Base-by-base conservation (phyloP, 2,329 filamentous ascomycete genomes). In the Metarhizium album region DNA sequence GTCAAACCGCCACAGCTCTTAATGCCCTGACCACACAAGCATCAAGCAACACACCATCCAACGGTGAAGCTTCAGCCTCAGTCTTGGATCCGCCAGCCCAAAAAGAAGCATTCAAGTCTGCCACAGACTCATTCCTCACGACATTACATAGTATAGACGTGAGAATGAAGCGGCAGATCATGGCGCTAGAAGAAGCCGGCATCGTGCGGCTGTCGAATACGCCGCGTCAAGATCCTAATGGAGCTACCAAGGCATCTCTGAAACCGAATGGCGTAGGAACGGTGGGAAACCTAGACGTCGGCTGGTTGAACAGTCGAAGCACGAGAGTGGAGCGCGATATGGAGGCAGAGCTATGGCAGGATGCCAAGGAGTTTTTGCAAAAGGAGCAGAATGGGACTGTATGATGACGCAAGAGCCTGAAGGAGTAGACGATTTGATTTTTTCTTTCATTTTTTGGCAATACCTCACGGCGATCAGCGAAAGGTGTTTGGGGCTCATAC, bases 261-360 rank as follows among this genome's bases (percentile, higher is more conserved):
- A 70, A 80, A 63, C 74, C 82, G 38, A 70, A 79, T 43, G 79
- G 75, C 38, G 68, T 73, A 51, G 79, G 74, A 22, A 74, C 73
- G 58, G 76, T 81, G 33, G 79, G 78, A 9, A 71, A 70, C 27
- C 73, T 96, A 49, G 90, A 96, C 63, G 84, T 94, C 14, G 90
- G 90, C 31, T 91, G 87, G 80, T 69, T 97, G 59, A 97, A 96
- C 64, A 90, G 87, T 60, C 79, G 88, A 52, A 88, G 87, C 54
- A 85, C 87, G 55, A 84, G 84, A 55, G 86, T 94, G 22, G 87
- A 87, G 51, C 80, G 83, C 60, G 85, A 88, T 55, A 93, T 91
- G 75, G 89, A 94, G 62, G 79, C 80, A 2, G 88, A 96, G 68
- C 70, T 95, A 43, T 85, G 91, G 81, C 75, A 54, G 5, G 68